Base-by-base conservation (phyloP, 257 asterid species). In the Nicotiana undulata region DNA sequence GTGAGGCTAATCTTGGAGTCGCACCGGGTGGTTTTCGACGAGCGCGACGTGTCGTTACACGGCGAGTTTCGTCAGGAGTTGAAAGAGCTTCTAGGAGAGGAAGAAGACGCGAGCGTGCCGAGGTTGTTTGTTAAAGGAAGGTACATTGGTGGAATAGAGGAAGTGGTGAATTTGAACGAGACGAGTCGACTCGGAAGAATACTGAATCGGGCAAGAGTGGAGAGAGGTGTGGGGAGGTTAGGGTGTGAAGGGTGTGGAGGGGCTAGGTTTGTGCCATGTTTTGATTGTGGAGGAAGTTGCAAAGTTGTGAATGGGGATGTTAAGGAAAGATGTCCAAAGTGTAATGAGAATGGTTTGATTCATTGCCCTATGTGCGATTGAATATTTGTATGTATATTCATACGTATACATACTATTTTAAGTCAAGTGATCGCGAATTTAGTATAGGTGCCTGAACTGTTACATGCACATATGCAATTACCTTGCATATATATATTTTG, bases 191-290 rank as follows among this genome's bases (percentile, higher is more conserved):
- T 95, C 2, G 86, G 97, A 34, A 84, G 98, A 89, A 91, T 95
- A 44, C 58, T 95, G 85, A 91, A 87, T 76, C 89, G 98, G 95
- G 95, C 98, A 0, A 60, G 89, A 80, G 93, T 92, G n/a, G 98
- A 95, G 89, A 89, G 95, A 67, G 98, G 98, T 63, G 70, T 80
- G 68, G 98, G 98, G 55, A 89, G 99, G 86, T 1, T 84, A 82
- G 95, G 91, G 13, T 95, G 99, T 59, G 89, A 83, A 75, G 99
- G 98, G 5, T 95, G 98, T 20, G 98, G 98, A 0, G 98, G 98
- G 10, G 95, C 91, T 9, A 88, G 98, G 86, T 95, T 95, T 79
- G 92, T 95, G 81, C 98, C 97, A 2, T 94, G 98, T 60, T 74
- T 92, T 84, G 93, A 83, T 9, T 94, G 98, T 37, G 97, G 97